These are phyloP conservation scores for Extremus antarcticus DNA, from an alignment of 495 filamentous ascomycete species.

Conservation along the genomic window DNA sequence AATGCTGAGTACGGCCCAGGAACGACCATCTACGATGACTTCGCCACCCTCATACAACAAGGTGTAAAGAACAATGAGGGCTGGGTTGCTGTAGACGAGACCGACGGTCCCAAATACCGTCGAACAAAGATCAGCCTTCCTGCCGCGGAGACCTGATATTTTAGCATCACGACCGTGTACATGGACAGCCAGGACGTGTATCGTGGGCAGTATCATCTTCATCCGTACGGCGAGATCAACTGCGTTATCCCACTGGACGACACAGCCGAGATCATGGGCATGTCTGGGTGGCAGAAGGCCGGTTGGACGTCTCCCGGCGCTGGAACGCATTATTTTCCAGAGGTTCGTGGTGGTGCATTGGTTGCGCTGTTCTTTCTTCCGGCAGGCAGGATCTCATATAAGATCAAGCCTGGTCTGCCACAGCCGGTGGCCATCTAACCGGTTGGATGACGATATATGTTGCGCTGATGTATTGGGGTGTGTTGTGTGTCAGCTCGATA, in stretches of 20 bases:
- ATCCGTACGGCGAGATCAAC: conserved; percentile 40
- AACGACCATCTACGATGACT: conserved; percentile 31
- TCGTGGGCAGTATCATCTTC: conserved; percentile 35
- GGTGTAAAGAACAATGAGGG: conserved; percentile 31
- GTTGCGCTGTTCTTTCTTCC: conserved; percentile 36
- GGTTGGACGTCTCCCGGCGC: conserved; percentile 36
- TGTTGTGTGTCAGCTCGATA: no score
- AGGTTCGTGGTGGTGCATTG: conserved; percentile 30
- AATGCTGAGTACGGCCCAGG: conserved; percentile 35
- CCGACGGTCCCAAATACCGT: conserved; percentile 36
- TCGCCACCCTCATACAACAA: conserved; percentile 28
- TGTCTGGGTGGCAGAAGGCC: conserved; percentile 35
- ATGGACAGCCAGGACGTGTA: conserved; percentile 34
- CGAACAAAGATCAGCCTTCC: conserved; percentile 32
- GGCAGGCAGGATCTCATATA: conserved; percentile 34
- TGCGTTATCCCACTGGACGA: conserved; percentile 35
- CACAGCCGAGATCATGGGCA: conserved; percentile 33
- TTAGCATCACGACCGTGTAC: conserved; percentile 40
- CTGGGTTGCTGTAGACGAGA: conserved; percentile 33
- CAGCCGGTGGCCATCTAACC: conserved; percentile 20
- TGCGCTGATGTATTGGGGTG: no score
- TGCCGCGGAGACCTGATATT: conserved; percentile 27
- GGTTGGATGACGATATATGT: not conserved
- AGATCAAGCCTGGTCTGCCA: conserved; percentile 24
- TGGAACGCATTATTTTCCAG: conserved; percentile 36